Conservation (phyloP, 83 land plant species). For the Picea engelmannii region DNA sequence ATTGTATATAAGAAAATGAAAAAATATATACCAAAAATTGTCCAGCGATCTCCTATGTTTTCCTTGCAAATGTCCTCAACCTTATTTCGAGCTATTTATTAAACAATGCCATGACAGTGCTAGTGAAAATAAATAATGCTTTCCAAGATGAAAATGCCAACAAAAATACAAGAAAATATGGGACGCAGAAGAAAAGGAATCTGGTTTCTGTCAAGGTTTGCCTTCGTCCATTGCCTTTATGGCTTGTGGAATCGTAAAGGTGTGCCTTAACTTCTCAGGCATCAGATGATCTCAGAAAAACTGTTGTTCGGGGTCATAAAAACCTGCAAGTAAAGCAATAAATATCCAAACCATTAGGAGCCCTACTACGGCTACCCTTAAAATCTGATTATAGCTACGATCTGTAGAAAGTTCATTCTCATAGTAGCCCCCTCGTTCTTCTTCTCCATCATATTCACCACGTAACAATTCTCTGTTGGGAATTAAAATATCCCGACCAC, state of each 20-base stretch:
- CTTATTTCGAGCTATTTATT: not conserved
- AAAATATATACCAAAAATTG: not conserved
- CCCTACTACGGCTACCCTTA: slow-evolving; percentile 58
- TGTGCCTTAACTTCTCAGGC: not conserved
- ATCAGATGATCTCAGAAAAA: not conserved
- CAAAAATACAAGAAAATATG: not conserved
- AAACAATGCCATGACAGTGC: not conserved
- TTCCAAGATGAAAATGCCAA: not conserved
- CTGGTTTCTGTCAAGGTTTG: not conserved
- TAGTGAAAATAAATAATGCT: not conserved
- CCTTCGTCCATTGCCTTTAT: not conserved
- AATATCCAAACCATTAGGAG: slow-evolving; percentile 72
- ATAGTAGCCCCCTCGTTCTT: slow-evolving; percentile 9
- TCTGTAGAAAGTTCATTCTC: slow-evolving; percentile 17
- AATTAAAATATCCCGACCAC: not conserved
- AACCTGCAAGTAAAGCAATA: slow-evolving; percentile 49
- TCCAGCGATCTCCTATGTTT: not conserved
- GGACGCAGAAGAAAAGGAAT: not conserved
- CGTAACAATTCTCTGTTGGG: not conserved
- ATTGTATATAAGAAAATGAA: not conserved
- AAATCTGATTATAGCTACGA: slow-evolving; percentile 24
- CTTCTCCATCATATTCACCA: slow-evolving; percentile 4
- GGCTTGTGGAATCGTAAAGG: not conserved
- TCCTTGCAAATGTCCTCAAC: not conserved
- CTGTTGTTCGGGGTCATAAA: slow-evolving; percentile 32